phyloP scores from a whole-genome alignment of 2,329 filamentous ascomycete genomes.

The Colletotrichum coccodes region DNA sequence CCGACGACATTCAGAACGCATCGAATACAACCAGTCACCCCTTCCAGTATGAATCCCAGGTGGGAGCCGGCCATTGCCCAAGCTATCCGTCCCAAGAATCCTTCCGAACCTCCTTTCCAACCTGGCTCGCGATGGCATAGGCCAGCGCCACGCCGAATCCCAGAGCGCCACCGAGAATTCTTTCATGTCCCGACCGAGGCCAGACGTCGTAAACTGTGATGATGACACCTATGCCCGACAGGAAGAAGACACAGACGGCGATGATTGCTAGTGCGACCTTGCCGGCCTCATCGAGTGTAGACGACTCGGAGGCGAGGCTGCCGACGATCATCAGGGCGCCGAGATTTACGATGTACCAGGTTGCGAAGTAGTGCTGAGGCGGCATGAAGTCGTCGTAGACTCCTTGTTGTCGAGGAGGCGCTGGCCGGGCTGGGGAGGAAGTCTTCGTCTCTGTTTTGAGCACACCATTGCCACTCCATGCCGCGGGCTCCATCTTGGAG shows the following conservation, averaged over 20 bases:
- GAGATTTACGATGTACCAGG: neutral
- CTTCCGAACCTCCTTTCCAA: neutral
- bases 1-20: neutral
- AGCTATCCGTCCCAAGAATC: neutral
- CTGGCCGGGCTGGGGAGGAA: neutral
- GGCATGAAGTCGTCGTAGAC: neutral
- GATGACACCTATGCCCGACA: neutral
- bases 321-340: neutral
- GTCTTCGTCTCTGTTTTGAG: neutral
- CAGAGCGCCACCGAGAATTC: neutral
- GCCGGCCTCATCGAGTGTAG: neutral
- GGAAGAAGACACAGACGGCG: neutral
- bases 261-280: neutral
- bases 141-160: neutral
- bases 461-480: neutral
- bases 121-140: neutral
- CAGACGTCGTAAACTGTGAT: neutral
- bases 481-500: neutral
- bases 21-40: neutral
- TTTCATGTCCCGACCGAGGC: neutral
- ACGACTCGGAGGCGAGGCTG: neutral
- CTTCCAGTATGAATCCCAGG: conserved; percentile 1
- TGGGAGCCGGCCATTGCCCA: neutral
- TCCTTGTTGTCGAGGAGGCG: neutral
- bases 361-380: neutral